Evolutionary conservation across 2,329 filamentous ascomycete genomes (phyloP), one percentile per base, ranked within the genome.

Genomic region (Hypomyces rosellus): DNA sequence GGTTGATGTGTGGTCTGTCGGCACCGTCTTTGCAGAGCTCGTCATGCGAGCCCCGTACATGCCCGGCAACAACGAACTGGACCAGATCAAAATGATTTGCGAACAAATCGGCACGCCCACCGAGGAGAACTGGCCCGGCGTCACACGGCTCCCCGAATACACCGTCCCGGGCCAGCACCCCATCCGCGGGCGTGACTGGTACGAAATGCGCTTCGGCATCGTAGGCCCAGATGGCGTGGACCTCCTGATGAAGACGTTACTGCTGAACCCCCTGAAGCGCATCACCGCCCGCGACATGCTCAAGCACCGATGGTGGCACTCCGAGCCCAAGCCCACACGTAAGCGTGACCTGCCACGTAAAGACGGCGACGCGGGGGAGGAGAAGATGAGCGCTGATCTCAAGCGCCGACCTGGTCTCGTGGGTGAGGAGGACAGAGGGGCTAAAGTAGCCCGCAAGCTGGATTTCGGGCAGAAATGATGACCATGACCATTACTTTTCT

Each of bases 121-220:
- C 4, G 93, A 99, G 65, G 88, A 93, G 14, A 92, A 90, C 65
- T 99, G 93, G 93, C 91, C 93, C 1, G 92, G 92, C 25, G 91
- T 99, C 7, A 84, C 84, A 4, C 82, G 82, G 55, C 74, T 99
- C 11, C 82, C 84, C 13, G 85, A 85, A 53, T 99, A 93, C 69
- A 81, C 90, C n/a, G 79, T 86, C 1, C 78, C 85, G 1, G 79
- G 81, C 5, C 72, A 80, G 50, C 76, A 82, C 54, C 73, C 81
- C 59, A 59, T 89, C 68, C 79, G 81, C 55, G 81, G 82, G 1
- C 79, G 80, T 54, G 83, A 87, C 50, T 85, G 86, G 63, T 96
- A 89, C 74, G 76, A 86, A 63, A 73, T 75, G 48, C 81, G 83
- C 54, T 96, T 99, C 63, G 84, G 87, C 49, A 86, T 87, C 11